Evolutionary conservation across 23 red algal species (phyloP).

Genomic region (Chondrus crispus): DNA sequence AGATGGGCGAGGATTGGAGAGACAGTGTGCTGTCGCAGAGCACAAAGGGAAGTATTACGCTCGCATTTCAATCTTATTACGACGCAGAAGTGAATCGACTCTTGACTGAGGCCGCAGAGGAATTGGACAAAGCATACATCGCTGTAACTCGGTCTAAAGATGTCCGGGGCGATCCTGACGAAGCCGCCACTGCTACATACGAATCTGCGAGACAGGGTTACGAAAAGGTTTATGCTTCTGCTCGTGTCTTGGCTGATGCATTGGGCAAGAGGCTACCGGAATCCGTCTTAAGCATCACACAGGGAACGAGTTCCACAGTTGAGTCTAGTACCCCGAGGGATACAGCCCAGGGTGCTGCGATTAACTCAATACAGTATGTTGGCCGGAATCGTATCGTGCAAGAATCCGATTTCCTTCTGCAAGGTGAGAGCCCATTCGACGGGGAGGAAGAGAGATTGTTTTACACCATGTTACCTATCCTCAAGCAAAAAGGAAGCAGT

Average conservation of each 20-base stretch:
- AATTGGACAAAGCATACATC: conserved; percentile 1
- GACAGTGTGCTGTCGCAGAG: background rate
- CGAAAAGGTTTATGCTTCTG: conserved; percentile 29
- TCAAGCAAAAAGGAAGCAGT: background rate
- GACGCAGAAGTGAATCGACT: conserved; percentile 43
- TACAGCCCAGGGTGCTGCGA: conserved; percentile 4
- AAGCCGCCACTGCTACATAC: conserved; percentile 10
- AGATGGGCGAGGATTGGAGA: conserved; percentile 6
- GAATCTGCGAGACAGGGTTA: conserved; percentile 34
- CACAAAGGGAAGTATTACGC: conserved; percentile 18
- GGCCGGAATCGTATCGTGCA: background rate
- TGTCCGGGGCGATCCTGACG: conserved; percentile 36
- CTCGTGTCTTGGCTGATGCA: conserved; percentile 22
- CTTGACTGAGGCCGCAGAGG: conserved; percentile 24
- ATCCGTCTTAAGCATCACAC: background rate
- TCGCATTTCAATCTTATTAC: conserved; percentile 44
- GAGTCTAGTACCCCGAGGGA: background rate
- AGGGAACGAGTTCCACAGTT: background rate
- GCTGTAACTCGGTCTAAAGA: conserved; percentile 19
- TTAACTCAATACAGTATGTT: conserved; percentile 36
- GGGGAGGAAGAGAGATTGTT: conserved; percentile 40
- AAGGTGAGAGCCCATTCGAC: conserved; percentile 52
- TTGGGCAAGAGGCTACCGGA: conserved; percentile 17
- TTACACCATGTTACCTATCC: conserved; percentile 18
- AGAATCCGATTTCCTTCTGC: conserved; percentile 27